A percentile compares a stretch with the other conserved stretches of the same genome.
phyloP scores from a whole-genome alignment of 225 moss, liverwort and hornwort species.

The Physcomitrellopsis africana region DNA sequence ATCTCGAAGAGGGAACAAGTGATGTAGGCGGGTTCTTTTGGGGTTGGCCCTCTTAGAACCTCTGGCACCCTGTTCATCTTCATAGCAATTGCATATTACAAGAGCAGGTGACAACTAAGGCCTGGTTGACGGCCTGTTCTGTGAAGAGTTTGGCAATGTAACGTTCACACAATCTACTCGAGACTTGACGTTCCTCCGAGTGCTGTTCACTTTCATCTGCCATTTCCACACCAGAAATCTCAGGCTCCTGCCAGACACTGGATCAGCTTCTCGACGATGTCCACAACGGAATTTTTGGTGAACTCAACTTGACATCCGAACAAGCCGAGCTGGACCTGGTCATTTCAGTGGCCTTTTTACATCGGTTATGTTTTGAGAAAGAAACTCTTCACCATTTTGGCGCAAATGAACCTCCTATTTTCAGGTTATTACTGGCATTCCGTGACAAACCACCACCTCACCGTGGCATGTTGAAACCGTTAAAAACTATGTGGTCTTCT shows the following conservation, averaged over 20 bases:
- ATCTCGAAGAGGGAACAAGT: slow-evolving; percentile 34
- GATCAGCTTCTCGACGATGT: slow-evolving; percentile 4
- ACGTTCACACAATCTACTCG: slow-evolving; percentile 2
- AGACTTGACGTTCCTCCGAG: neutral
- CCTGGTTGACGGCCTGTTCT: neutral
- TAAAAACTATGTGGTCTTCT: neutral
- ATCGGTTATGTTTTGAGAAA: slow-evolving; percentile 1
- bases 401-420: too few relatives aligned
- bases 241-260: slow-evolving; percentile 1
- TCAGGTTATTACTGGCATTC: too few relatives aligned
- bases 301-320: neutral
- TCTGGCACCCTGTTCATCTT: slow-evolving; percentile 35
- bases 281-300: slow-evolving; percentile 1
- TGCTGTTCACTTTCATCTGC: slow-evolving; percentile 39
- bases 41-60: neutral
- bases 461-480: neutral
- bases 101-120: slow-evolving; percentile 15
- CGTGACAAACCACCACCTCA: too few relatives aligned
- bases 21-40: slow-evolving; percentile 25
- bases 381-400: neutral
- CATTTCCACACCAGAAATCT: slow-evolving; percentile 15
- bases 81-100: slow-evolving; percentile 26
- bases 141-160: slow-evolving; percentile 23
- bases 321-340: slow-evolving; percentile 15
- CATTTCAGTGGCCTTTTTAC: slow-evolving; percentile 5